Conservation (phyloP, 305 asterid genomes). For the Petunia hybrid region DNA sequence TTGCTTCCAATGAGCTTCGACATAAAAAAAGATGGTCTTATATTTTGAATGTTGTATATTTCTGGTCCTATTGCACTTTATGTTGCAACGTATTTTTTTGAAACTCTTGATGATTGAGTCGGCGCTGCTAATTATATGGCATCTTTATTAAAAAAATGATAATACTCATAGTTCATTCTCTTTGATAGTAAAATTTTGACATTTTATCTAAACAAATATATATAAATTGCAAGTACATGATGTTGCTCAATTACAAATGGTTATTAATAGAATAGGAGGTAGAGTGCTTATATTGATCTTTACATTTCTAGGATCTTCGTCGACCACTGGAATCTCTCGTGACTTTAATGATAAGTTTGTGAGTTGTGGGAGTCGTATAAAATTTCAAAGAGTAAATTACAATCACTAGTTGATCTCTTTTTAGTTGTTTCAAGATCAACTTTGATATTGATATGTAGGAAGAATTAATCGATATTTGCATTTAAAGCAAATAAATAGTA, state of each 20-base stretch:
- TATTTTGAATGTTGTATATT: background rate
- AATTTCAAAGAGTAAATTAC: no score
- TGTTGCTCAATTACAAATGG: background rate
- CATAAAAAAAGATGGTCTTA: background rate
- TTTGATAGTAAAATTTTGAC: background rate
- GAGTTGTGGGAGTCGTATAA: background rate
- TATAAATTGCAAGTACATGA: background rate
- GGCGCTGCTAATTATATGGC: background rate
- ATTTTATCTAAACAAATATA: background rate
- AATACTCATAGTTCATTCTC: background rate
- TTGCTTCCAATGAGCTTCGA: conserved; percentile 22
- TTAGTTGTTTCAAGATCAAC: no score
- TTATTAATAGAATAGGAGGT: background rate
- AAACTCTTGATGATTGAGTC: background rate
- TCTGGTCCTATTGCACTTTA: conserved; percentile 21
- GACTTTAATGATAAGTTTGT: background rate
- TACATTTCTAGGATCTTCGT: background rate
- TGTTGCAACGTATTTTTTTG: background rate
- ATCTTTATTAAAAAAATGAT: background rate
- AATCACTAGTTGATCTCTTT: no score
- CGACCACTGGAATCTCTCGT: background rate
- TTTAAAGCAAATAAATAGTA: no score
- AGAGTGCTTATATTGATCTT: background rate
- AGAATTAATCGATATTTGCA: no score
- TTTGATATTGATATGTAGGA: no score